phyloP scores from a whole-genome alignment of 371 early-diverging fungal genomes.

The Umbelopsis sp. region DNA sequence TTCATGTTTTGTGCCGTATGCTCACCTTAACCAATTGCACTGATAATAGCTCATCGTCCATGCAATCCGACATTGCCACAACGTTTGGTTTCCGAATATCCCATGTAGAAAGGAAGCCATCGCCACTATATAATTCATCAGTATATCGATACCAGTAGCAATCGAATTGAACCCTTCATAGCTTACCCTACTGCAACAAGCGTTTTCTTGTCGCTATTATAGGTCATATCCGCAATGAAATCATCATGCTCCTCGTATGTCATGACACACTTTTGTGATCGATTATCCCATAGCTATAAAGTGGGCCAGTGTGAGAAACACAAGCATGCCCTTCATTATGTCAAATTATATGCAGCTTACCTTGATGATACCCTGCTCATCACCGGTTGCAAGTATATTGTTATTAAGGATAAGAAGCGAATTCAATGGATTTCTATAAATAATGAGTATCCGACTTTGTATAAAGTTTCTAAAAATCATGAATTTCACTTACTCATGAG shows the following conservation, averaged over 20 bases:
- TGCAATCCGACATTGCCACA: slow-evolving; percentile 81
- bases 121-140: slow-evolving; percentile 63
- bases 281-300: slow-evolving; percentile 80
- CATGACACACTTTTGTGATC: slow-evolving; percentile 69
- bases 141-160: neutral
- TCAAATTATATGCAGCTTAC: slow-evolving; percentile 28
- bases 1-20: neutral
- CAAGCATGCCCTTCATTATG: neutral
- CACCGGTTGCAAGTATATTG: slow-evolving; percentile 84
- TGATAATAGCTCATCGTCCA: slow-evolving; percentile 92
- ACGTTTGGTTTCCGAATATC: slow-evolving; percentile 85
- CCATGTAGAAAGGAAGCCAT: slow-evolving; percentile 88
- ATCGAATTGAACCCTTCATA: neutral
- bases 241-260: slow-evolving; percentile 83
- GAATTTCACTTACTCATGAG: slow-evolving; percentile 69
- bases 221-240: slow-evolving; percentile 85
- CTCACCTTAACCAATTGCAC: slow-evolving; percentile 71
- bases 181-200: slow-evolving; percentile 69
- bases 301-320: neutral
- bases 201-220: slow-evolving; percentile 62
- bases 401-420: slow-evolving; percentile 67
- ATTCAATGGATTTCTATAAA: slow-evolving; percentile 74
- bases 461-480: neutral
- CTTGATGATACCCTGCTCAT: slow-evolving; percentile 89
- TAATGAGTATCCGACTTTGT: neutral